Base-by-base conservation (phyloP, 106 monocot species). In the Apostasia ramifera region DNA sequence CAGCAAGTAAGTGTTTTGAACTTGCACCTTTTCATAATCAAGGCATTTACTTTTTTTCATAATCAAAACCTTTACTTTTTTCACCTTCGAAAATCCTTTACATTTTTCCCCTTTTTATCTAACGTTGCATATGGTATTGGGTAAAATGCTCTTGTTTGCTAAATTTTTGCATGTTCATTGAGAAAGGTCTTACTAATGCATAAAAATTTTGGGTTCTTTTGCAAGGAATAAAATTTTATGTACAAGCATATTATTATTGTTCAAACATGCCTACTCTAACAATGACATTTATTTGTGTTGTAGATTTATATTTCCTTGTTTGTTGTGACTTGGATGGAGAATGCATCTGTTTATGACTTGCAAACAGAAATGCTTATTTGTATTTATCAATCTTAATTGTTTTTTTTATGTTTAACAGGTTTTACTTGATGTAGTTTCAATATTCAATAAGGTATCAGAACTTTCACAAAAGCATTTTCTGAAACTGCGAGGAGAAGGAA, bases 391-490 rank as follows among this genome's bases (percentile, higher is more conserved):
- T 12, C 14, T 67, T 1, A 53, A 0, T 4, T 13, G 4, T 9
- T 13, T 8, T 49, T 49, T 47, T 10, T 49, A 2, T 71, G 59
- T 42, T 56, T 54, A 45, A 62, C 83, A 95, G 92, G 85, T 87
- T 15, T 77, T 97, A 64, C 63, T 89, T 38, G 92, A 97, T 62
- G 81, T 77, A 11, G 89, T 92, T 70, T 66, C 66, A 6, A 58
- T 97, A 61, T 97, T 72, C 80, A 97, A 97, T 73, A 77, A 79
- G 73, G 62, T 85, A 15, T 76, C 86, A 57, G 66, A 67, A 69
- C 57, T 89, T 10, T 85, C 92, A 53, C 82, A 74, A 63, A 77
- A 87, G 74, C 92, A 92, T 67, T 71, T 73, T 43, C 74, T 89
- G 53, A 89, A 87, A 55, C 60, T 92, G 49, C 70, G 26, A 39